Conservation (phyloP, 1,284 basidiomycete genomes). For the Inonotus hispidus region DNA sequence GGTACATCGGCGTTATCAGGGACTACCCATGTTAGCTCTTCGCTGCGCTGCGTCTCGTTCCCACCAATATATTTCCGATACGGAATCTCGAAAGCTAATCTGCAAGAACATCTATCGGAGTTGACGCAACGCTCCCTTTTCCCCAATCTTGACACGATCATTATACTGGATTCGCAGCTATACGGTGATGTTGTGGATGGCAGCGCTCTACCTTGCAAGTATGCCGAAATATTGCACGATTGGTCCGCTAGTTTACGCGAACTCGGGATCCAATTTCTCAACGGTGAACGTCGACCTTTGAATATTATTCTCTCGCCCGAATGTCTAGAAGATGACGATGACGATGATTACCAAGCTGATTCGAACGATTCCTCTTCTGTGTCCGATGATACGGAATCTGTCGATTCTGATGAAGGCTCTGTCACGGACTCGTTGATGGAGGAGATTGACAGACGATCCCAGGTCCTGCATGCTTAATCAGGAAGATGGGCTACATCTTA, state of each 20-base stretch:
- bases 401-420: too few species aligned
- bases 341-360: not conserved
- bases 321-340: not conserved
- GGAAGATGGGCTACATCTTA: too few species aligned
- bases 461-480: too few species aligned
- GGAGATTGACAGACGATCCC: too few species aligned
- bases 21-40: not conserved
- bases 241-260: not conserved
- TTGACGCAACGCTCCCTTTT: not conserved
- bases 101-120: not conserved
- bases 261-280: not conserved
- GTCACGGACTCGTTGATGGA: too few species aligned
- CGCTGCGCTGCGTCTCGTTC: conserved; percentile 3
- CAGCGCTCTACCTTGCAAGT: not conserved
- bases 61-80: not conserved
- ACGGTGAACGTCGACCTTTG: not conserved
- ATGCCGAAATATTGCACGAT: not conserved
- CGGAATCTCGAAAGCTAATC: too few species aligned
- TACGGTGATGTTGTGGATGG: not conserved
- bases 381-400: not conserved
- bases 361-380: not conserved
- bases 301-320: not conserved
- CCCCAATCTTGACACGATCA: not conserved
- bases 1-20: not conserved
- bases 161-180: not conserved